Percentiles rank a stretch among this genome's conserved stretches.
These are phyloP conservation scores for Lathyrus sativus DNA, from an alignment of 306 rosid genomes.

Conservation along the genomic window DNA sequence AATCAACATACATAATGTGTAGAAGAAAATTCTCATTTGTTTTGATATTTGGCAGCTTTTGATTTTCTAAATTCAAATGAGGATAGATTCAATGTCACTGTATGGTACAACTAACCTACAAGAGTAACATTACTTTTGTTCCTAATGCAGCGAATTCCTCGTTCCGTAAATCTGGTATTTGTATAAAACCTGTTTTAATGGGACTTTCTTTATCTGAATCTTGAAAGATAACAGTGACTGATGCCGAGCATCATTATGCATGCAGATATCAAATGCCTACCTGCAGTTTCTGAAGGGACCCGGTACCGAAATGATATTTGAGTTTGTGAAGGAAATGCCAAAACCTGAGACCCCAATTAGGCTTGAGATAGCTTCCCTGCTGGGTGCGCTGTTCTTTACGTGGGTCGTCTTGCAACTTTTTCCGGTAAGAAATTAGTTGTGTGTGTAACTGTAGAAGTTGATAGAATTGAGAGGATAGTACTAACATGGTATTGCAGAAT, in stretches of 20 bases:
- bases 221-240: slow-evolving; percentile 32
- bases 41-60: slow-evolving; percentile 59
- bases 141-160: slow-evolving; percentile 53
- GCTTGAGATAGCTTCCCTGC: slow-evolving; percentile 65
- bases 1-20: background rate
- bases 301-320: slow-evolving; percentile 59
- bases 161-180: slow-evolving; percentile 71
- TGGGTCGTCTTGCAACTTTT: slow-evolving; percentile 89
- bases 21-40: slow-evolving; percentile 33
- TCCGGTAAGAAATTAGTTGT: slow-evolving; percentile 57
- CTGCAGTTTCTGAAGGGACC: slow-evolving; percentile 67
- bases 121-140: slow-evolving; percentile 33
- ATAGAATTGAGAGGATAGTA: too few relatives aligned
- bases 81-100: slow-evolving; percentile 55
- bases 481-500: background rate
- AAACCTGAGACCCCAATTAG: slow-evolving; percentile 46
- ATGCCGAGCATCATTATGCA: slow-evolving; percentile 30
- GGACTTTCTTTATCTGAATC: slow-evolving; percentile 22
- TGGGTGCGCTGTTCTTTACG: slow-evolving; percentile 70
- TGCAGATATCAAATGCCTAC: slow-evolving; percentile 79
- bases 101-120: slow-evolving; percentile 71
- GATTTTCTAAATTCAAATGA: slow-evolving; percentile 69
- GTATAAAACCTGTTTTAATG: slow-evolving; percentile 15
- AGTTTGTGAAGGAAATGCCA: slow-evolving; percentile 91
- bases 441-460: too few relatives aligned